These are phyloP conservation scores for Tricholoma bakamatsutake DNA, from an alignment of 768 basidiomycete genomes.

Conservation along the genomic window DNA sequence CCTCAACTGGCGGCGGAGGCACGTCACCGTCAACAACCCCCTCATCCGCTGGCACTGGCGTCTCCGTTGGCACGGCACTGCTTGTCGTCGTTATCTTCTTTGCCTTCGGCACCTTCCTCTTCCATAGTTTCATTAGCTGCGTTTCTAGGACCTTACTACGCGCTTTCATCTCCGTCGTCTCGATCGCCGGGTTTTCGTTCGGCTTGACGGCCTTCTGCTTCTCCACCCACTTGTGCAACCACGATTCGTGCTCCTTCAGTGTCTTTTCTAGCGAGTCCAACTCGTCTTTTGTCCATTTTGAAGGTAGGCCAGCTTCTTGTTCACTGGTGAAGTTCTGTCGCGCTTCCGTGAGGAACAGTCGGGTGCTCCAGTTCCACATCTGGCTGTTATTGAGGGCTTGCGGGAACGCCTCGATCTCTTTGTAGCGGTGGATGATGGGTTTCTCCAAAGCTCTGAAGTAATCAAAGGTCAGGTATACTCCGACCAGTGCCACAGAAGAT, in stretches of 20 bases:
- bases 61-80: constrained; percentile 16
- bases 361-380: constrained; percentile 85
- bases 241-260: constrained; percentile 73
- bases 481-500: not conserved
- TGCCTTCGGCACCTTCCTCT: constrained; percentile 61
- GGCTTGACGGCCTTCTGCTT: constrained; percentile 70
- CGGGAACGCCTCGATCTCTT: constrained; percentile 84
- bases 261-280: constrained; percentile 72
- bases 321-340: constrained; percentile 67
- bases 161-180: constrained; percentile 80
- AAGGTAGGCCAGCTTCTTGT: constrained; percentile 49
- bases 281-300: constrained; percentile 86
- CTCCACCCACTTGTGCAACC: constrained; percentile 79
- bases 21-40: constrained; percentile 1
- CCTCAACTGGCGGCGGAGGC: constrained; percentile 4
- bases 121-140: constrained; percentile 61
- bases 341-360: constrained; percentile 82
- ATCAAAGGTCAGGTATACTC: constrained; percentile 4
- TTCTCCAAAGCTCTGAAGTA: constrained; percentile 60
- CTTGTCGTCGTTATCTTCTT: constrained; percentile 44
- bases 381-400: constrained; percentile 76
- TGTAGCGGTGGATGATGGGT: constrained; percentile 82
- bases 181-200: constrained; percentile 82
- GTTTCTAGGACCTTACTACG: constrained; percentile 76
- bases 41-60: constrained; percentile 14